phyloP scores from a whole-genome alignment of 2,329 filamentous ascomycete species.

The Microdochium nivale region DNA sequence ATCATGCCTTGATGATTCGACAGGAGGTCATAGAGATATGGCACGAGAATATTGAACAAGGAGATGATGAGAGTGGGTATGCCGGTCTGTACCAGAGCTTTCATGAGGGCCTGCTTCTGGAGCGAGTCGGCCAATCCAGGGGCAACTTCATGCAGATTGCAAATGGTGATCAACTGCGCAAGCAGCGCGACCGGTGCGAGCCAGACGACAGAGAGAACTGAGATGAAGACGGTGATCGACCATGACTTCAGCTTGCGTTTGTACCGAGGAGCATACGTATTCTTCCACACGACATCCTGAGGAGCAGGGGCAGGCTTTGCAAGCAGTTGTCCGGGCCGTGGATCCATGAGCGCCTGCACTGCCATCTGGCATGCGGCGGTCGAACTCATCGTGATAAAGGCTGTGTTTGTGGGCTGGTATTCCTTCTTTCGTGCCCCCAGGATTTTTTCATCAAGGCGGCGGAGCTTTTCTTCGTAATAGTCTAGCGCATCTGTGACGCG shows the following conservation, averaged over 20 bases:
- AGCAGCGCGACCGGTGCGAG: conserved; percentile 72
- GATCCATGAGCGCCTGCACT: conserved; percentile 87
- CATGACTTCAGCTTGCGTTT: conserved; percentile 71
- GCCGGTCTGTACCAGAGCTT: conserved; percentile 77
- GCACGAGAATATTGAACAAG: conserved; percentile 79
- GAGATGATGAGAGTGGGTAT: conserved; percentile 80
- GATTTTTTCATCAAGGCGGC: conserved; percentile 69
- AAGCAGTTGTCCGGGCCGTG: conserved; percentile 75
- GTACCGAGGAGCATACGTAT: conserved; percentile 74
- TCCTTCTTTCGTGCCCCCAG: conserved; percentile 60
- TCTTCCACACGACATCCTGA: conserved; percentile 88
- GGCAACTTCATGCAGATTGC: conserved; percentile 66
- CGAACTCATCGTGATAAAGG: conserved; percentile 96
- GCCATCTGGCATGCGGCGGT: conserved; percentile 92
- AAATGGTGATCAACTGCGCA: conserved; percentile 71
- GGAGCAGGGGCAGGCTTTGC: conserved; percentile 83
- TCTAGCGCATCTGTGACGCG: conserved; percentile 83
- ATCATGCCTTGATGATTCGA: conserved; percentile 91
- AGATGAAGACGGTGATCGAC: conserved; percentile 76
- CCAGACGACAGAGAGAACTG: conserved; percentile 80
- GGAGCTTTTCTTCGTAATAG: conserved; percentile 83
- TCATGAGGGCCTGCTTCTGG: conserved; percentile 57
- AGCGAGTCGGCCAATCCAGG: conserved; percentile 63
- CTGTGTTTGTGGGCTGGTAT: conserved; percentile 71
- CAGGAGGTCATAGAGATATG: conserved; percentile 90